Evolutionary conservation across 208 protist genomes (phyloP).

Genomic region (Vickermania ingenoplastis): DNA sequence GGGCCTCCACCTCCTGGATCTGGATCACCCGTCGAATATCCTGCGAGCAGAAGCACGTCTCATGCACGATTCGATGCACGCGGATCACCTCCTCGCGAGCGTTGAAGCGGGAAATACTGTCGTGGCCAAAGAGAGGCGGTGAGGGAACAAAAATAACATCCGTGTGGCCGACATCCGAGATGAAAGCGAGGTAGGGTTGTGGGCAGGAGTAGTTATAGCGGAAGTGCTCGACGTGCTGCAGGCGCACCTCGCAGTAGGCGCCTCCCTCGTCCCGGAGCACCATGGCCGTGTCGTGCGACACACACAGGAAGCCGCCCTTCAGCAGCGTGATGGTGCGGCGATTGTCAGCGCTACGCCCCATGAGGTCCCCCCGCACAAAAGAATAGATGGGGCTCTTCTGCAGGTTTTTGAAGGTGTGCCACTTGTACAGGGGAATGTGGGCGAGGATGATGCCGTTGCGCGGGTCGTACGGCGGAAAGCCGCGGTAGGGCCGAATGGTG

Average conservation of each 20-base stretch:
- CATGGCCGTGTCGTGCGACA: constrained; percentile 1
- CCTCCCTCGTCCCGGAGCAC: background rate
- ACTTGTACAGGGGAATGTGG: background rate
- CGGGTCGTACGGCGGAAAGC: constrained; percentile 2
- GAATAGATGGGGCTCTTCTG: background rate
- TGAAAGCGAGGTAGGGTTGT: background rate
- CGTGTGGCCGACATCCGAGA: background rate
- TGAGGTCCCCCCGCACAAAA: constrained; percentile 2
- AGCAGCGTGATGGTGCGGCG: background rate
- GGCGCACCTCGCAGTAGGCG: background rate
- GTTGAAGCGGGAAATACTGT: background rate
- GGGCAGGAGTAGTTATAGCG: background rate
- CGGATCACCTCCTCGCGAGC: constrained; percentile 4
- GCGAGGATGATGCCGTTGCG: constrained; percentile 1
- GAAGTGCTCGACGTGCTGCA: constrained; percentile 2
- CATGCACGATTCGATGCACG: background rate
- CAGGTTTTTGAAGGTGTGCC: constrained; percentile 3
- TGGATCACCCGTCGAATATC: constrained; percentile 2
- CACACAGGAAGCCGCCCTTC: background rate
- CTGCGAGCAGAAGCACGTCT: constrained; percentile 2
- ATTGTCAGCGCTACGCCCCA: background rate
- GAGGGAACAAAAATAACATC: constrained; percentile 2
- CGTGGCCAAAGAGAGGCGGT: constrained; percentile 2
- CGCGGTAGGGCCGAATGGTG: background rate
- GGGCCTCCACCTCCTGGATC: constrained; percentile 3